These are phyloP conservation scores for Lentithecium fluviatile DNA, from an alignment of 495 filamentous ascomycete genomes.

Conservation along the genomic window DNA sequence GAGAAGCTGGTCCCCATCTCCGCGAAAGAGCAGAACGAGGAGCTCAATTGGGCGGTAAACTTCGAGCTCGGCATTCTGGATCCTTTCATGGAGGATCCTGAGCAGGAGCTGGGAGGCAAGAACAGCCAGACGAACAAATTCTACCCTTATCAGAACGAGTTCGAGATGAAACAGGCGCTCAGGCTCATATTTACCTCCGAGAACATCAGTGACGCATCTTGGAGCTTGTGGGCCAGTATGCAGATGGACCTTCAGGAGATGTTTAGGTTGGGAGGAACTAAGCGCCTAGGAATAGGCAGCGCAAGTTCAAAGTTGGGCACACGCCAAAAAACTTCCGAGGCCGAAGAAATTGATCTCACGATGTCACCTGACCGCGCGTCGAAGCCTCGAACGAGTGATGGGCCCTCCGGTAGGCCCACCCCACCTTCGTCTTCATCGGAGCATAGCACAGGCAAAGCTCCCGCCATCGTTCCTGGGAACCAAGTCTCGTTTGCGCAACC, in stretches of 20 bases:
- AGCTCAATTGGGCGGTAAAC: slow-evolving; percentile 31
- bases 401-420: background rate
- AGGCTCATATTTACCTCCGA: slow-evolving; percentile 15
- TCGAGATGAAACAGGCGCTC: slow-evolving; percentile 25
- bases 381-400: background rate
- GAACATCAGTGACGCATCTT: slow-evolving; percentile 20
- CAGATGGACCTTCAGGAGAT: slow-evolving; percentile 5
- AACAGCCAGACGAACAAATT: slow-evolving; percentile 20
- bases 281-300: too few relatives aligned
- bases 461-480: background rate
- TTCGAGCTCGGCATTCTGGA: slow-evolving; percentile 28
- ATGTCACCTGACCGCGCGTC: slow-evolving; percentile 13
- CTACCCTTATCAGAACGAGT: slow-evolving; percentile 30
- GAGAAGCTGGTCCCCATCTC: background rate
- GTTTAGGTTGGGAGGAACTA: background rate
- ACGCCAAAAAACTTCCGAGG: too few relatives aligned
- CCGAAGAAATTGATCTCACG: slow-evolving; percentile 17
- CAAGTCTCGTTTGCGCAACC: background rate
- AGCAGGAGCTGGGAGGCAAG: slow-evolving; percentile 21
- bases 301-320: too few relatives aligned
- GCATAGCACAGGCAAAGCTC: background rate
- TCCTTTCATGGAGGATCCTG: slow-evolving; percentile 26
- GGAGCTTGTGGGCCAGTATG: slow-evolving; percentile 16
- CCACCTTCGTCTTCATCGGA: slow-evolving; percentile 8
- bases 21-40: slow-evolving; percentile 24